Evolutionary conservation across 495 filamentous ascomycete species (phyloP).

Genomic region (Xanthoparmelia taractica): DNA sequence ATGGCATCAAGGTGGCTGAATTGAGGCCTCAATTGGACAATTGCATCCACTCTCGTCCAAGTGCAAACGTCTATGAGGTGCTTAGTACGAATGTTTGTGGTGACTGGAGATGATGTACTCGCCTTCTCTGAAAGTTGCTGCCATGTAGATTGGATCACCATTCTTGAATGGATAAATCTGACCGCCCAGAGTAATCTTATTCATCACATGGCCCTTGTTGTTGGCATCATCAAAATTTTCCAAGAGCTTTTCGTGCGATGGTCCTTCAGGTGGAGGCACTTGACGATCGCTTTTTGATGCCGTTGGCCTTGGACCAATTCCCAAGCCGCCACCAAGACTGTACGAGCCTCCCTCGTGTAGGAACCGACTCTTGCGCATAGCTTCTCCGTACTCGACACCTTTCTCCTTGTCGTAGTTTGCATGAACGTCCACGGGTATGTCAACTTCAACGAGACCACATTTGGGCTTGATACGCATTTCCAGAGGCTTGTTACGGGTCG

Average conservation of each 20-base stretch:
- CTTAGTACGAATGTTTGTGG: constrained; percentile 8
- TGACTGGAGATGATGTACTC: constrained; percentile 24
- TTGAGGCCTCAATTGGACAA: constrained; percentile 67
- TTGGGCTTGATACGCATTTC: constrained; percentile 59
- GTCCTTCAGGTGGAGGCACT: constrained; percentile 8
- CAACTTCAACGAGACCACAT: constrained; percentile 65
- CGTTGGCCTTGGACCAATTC: constrained; percentile 33
- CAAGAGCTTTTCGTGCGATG: constrained; percentile 34
- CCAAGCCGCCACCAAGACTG: constrained; percentile 54
- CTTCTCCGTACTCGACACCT: constrained; percentile 59
- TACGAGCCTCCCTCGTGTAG: constrained; percentile 51
- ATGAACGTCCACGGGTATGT: constrained; percentile 57
- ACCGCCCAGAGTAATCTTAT: constrained; percentile 58
- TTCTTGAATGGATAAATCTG: constrained; percentile 52
- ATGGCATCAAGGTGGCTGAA: constrained; percentile 68
- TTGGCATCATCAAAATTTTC: constrained; percentile 43
- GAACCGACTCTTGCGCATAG: constrained; percentile 47
- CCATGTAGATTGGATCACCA: constrained; percentile 60
- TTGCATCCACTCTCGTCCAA: constrained; percentile 45
- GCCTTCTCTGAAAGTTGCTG: constrained; percentile 62
- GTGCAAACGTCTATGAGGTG: constrained; percentile 17
- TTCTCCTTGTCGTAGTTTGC: constrained; percentile 57
- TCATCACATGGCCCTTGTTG: constrained; percentile 44
- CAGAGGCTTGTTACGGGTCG: constrained; percentile 46
- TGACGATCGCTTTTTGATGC: constrained; percentile 27